These are phyloP conservation scores for Nissolia schottii DNA, from an alignment of 306 rosid species.

Conservation along the genomic window DNA sequence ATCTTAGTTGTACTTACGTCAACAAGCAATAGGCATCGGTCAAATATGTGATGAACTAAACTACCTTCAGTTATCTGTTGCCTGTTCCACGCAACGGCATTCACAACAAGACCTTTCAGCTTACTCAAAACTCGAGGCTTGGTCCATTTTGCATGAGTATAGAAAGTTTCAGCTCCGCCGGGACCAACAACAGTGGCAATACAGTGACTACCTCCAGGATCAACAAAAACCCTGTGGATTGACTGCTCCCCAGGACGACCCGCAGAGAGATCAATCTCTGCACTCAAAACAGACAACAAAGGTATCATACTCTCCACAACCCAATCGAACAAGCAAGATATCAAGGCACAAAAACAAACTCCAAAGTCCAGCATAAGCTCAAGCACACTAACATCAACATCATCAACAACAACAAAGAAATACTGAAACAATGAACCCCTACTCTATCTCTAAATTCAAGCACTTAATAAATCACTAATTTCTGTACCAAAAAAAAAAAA, in stretches of 20 bases:
- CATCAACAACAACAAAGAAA: not conserved
- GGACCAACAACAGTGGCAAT: slow-evolving; percentile 73
- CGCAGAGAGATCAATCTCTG: slow-evolving; percentile 78
- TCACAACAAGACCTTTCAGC: slow-evolving; percentile 84
- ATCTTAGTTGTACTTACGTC: not conserved
- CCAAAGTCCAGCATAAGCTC: slow-evolving; percentile 6
- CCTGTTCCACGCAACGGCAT: slow-evolving; percentile 90
- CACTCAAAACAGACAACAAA: slow-evolving; percentile 27
- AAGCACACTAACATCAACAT: slow-evolving; percentile 13
- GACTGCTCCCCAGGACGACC: slow-evolving; percentile 96
- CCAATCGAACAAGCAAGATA: slow-evolving; percentile 3
- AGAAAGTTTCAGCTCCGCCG: slow-evolving; percentile 86
- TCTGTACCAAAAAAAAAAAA: too few species aligned
- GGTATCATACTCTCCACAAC: slow-evolving; percentile 26
- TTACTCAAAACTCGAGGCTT: slow-evolving; percentile 80
- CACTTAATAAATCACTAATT: slow-evolving; percentile 8
- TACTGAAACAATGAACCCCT: not conserved
- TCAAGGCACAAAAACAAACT: slow-evolving; percentile 12
- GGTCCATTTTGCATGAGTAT: slow-evolving; percentile 87
- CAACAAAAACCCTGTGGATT: slow-evolving; percentile 90
- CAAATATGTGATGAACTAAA: not conserved
- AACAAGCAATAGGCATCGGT: not conserved
- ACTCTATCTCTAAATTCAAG: not conserved
- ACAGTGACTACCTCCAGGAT: slow-evolving; percentile 96
- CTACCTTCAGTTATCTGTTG: slow-evolving; percentile 92